Evolutionary conservation across 2,329 filamentous ascomycete species (phyloP).

Genomic region (Pseudopithomyces maydicus): DNA sequence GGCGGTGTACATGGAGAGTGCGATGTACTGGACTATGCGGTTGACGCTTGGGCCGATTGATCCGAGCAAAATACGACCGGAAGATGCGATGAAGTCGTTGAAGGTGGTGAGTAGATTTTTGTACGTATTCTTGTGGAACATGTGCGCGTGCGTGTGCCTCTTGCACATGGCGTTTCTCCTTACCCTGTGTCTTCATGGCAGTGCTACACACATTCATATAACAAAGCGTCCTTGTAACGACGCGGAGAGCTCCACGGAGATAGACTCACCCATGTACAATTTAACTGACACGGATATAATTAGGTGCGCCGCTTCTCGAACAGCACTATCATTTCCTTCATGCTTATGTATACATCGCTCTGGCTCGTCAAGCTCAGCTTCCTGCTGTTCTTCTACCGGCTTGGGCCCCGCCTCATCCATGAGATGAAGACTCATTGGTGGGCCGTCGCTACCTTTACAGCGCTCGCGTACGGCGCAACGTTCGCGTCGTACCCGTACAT

Average conservation of each 20-base stretch:
- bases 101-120: no score
- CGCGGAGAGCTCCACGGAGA: no score
- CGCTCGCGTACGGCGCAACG: not conserved
- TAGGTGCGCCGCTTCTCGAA: not conserved
- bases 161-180: no score
- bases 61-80: no score
- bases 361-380: constrained; percentile 9
- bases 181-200: no score
- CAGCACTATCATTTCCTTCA: not conserved
- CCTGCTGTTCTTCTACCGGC: constrained; percentile 8
- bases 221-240: no score
- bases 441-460: not conserved
- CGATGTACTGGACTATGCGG: not conserved
- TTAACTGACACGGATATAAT: not conserved
- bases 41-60: no score
- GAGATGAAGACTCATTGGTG: constrained; percentile 5
- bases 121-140: no score
- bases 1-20: not conserved
- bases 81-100: no score
- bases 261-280: no score
- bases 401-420: not conserved
- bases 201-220: no score
- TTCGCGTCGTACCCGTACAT: constrained; percentile 3
- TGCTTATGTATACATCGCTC: constrained; percentile 5
- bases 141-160: no score